Conservation (phyloP, 768 basidiomycete species). For the Boletus subparvulus region DNA sequence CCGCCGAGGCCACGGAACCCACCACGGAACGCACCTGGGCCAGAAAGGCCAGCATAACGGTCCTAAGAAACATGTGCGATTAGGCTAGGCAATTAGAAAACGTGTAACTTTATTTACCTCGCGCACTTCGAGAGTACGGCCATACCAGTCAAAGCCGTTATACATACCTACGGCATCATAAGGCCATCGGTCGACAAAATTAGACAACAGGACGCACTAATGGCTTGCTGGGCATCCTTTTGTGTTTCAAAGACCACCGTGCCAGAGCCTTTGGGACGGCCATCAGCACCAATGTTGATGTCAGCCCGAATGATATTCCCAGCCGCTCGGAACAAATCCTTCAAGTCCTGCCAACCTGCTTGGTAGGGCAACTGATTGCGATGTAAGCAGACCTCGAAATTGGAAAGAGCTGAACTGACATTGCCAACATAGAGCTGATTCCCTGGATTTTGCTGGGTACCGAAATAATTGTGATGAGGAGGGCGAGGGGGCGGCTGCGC, state of each 20-base stretch:
- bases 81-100: neutral
- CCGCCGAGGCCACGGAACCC: conserved; percentile 57
- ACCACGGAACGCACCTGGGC: conserved; percentile 57
- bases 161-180: conserved; percentile 70
- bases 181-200: neutral
- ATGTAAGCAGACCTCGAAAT: conserved; percentile 3
- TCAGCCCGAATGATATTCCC: conserved; percentile 96
- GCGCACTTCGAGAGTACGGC: conserved; percentile 91
- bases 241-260: conserved; percentile 93
- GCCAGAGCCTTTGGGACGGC: conserved; percentile 94
- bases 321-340: conserved; percentile 94
- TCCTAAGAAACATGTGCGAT: conserved; percentile 49
- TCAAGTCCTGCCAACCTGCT: conserved; percentile 99
- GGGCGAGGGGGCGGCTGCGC: conserved; percentile 82
- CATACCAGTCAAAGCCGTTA: conserved; percentile 97
- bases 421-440: conserved; percentile 94
- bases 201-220: conserved; percentile 56
- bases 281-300: conserved; percentile 91
- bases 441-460: conserved; percentile 59
- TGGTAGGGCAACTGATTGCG: conserved; percentile 79
- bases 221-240: conserved; percentile 89
- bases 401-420: conserved; percentile 43
- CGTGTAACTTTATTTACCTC: conserved; percentile 55
- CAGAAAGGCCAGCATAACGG: conserved; percentile 83
- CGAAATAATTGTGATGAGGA: conserved; percentile 74